Percentiles rank a stretch among this genome's conserved stretches.
These are phyloP conservation scores for Vanrija humicola DNA, from an alignment of 1,284 basidiomycete species.

Conservation along the genomic window DNA sequence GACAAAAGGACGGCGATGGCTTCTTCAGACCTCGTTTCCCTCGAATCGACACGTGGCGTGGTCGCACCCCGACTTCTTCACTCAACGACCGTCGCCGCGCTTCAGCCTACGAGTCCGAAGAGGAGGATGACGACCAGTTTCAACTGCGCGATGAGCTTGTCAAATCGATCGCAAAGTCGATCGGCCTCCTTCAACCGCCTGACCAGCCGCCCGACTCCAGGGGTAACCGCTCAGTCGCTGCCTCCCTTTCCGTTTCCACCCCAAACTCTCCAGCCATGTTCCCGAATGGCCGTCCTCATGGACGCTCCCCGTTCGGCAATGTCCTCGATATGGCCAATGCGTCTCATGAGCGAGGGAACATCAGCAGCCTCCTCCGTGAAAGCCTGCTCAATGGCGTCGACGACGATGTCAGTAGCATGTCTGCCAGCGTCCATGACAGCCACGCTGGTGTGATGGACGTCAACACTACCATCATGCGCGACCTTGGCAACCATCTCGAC, in stretches of 20 bases:
- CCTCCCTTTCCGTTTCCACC: conserved; percentile 39
- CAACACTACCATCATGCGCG: conserved; percentile 52
- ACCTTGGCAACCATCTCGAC: conserved; percentile 89
- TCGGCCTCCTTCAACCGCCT: conserved; percentile 85
- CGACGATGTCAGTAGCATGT: conserved; percentile 50
- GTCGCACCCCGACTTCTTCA: background rate
- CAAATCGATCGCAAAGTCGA: conserved; percentile 95
- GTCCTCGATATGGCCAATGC: conserved; percentile 64
- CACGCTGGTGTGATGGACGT: conserved; percentile 19
- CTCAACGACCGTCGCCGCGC: background rate
- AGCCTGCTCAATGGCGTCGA: conserved; percentile 71
- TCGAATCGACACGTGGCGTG: conserved; percentile 37
- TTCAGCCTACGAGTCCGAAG: conserved; percentile 11
- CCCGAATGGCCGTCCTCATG: conserved; percentile 46
- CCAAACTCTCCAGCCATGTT: conserved; percentile 46
- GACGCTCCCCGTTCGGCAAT: conserved; percentile 69
- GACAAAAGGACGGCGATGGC: too few relatives aligned
- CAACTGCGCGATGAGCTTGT: conserved; percentile 92
- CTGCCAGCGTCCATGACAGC: conserved; percentile 56
- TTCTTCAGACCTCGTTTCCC: conserved; percentile 31
- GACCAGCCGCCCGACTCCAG: conserved; percentile 20
- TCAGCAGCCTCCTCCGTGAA: conserved; percentile 52
- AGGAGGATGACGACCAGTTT: conserved; percentile 58
- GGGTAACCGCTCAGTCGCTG: conserved; percentile 21
- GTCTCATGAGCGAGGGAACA: conserved; percentile 54